Base-by-base conservation (phyloP, 2,329 filamentous ascomycete genomes). In the Aureobasidium sp. region DNA sequence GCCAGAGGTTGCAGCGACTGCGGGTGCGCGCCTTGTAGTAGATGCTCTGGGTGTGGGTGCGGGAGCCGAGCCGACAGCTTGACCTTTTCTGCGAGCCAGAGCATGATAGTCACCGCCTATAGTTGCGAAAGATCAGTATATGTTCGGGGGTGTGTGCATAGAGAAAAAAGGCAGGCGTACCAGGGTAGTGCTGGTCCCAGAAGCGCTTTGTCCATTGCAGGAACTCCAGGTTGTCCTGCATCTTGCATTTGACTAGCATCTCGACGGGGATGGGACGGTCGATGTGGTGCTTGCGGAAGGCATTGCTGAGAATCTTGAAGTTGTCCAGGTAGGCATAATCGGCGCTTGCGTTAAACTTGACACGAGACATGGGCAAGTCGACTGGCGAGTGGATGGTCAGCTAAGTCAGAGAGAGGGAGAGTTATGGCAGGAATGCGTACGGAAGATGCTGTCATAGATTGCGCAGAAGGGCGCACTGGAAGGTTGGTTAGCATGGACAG, bases 211-310 rank as follows among this genome's bases (percentile, higher is more conserved):
- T 87, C 89, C 91, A 99, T 79, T 99, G 94, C 64, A 99, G 82
- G 75, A 99, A 99, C 74, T 97, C 94, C 69, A 99, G 89, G 80
- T 99, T 99, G 77, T 99, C 94, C 82, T 99, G 94, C 93, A 99
- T 99, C 82, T 96, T 97, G 82, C 94, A 99, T 77, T 97, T 99
- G 70, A 94, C 85, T 63, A 99, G 86, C 62, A 83, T 81, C 75
- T 96, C 86, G 73, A 97, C 91, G 63, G 91, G 91, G 69, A 99
- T 87, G 32, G 89, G 88, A 74, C 91, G 91, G 70, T 97, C 92
- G 79, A 99, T 83, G 66, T 86, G 81, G 78, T 97, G 92, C 76
- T 89, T 89, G 65, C 86, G 82, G 73, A 97, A 97, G 66, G 84
- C 82, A 75, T 91, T 96, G 78, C 97, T 93, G 67, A 99, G 81